Evolutionary conservation across 257 asterid genomes (phyloP), one percentile per base, ranked within the genome.

Genomic region (Fraxinus quadrangulata): DNA sequence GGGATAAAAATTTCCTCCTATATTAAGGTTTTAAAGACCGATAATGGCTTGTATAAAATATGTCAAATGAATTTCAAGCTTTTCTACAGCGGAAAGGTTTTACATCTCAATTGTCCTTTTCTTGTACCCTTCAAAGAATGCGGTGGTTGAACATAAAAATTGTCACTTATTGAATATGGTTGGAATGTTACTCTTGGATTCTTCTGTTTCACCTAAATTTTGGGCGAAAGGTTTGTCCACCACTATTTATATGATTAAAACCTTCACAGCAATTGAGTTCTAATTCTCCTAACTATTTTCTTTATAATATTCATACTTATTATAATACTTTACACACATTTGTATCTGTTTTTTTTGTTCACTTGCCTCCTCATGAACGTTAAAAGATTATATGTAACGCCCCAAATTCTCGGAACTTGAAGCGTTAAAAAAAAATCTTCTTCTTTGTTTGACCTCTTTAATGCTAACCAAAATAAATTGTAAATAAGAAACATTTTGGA

Each of bases 101-200:
- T 26, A 7, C 19, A 21, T 71, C 77, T 56, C 72, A 71, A 16
- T 6, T 40, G 9, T 59, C 42, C 16, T 78, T 13, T 71, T 67
- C 79, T 24, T 66, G 42, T 17, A 78, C 77, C 3, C 72, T 72
- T 37, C 77, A 70, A 71, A 59, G 30, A 78, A 78, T 71, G 67
- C 10, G 7, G 33, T 76, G 13, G 75, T 14, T 76, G 79, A 76
- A 17, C 33, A 47, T 14, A 76, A 76, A 49, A 75, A 75, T 6
- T 4, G 79, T 4, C 61, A 63, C 10, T n/a, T 75, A 7, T 24
- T 75, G 12, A 42, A 75, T 75, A 39, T 75, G 0, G 47, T 33
- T 24, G 31, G 42, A 11, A 39, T 42, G 1, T 26, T 75, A 13
- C 67, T 75, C 2, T 39, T 75, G 10, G 45, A 75, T 5, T 9